Evolutionary conservation across 2,329 filamentous ascomycete species (phyloP), one percentile per base, ranked within the genome.

Genomic region (Phyllosticta capitalensis): DNA sequence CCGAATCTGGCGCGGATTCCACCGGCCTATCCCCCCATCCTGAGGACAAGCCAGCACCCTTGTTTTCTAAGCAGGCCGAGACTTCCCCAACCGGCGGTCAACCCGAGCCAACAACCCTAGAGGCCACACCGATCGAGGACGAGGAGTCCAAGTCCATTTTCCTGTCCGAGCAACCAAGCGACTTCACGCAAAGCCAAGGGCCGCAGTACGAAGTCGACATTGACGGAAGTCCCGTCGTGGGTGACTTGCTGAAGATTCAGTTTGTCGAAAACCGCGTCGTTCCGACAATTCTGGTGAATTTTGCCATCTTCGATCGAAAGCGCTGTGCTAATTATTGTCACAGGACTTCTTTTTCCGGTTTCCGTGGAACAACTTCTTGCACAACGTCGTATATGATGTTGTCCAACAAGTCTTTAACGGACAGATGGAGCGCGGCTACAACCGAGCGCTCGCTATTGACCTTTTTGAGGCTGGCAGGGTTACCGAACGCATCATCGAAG

Each of bases 351-450:
- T 99, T 76, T 99, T 99, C 78, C 85, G 88, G 61, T 99, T 97
- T 69, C 92, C 94, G 1, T 99, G 94, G 94, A 99, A 99, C 75
- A 99, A 99, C 73, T 99, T 99, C 70, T 81, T 99, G 52, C 94
- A 99, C 75, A 99, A 99, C 69, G 94, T 99, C 51, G 94, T 99
- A 54, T 99, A 99, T 71, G 94, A 99, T 72, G 92, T 99, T 68
- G 90, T 99, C 51, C 94, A 99, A 73, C 94, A 99, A 77, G 94
- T 99, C 0, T 97, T 99, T 74, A 99, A 99, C 70, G 94, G 94
- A 9, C 91, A 91, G 0, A 96, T 99, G 89, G 92, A 97, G 66
- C 88, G 91, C 62, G 92, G 94, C 26, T 96, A 88, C 76, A 99
- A 99, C 73, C 86, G 90, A 10, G 87, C 85, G 54, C 78, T 99